phyloP scores from a whole-genome alignment of 2,329 filamentous ascomycete genomes.

The Nannizziopsis arthrosporioides region DNA sequence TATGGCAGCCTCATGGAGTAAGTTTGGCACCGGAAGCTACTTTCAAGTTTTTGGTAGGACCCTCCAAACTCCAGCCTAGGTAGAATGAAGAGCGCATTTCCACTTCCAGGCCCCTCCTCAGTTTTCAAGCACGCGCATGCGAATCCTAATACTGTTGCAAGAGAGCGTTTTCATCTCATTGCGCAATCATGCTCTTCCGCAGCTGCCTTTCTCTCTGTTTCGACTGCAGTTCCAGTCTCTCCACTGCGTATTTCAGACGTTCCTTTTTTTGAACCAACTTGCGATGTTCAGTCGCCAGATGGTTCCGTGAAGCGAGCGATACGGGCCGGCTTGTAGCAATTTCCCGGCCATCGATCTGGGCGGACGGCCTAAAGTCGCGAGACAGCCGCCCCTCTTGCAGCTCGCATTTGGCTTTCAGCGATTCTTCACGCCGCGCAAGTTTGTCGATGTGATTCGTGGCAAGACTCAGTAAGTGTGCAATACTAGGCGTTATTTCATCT shows the following conservation, averaged over 20 bases:
- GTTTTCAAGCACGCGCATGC: not conserved
- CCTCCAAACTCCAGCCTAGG: too few species aligned
- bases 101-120: too few species aligned
- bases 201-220: constrained; percentile 61
- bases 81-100: too few species aligned
- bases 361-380: constrained; percentile 28
- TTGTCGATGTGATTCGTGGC: constrained; percentile 76
- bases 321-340: constrained; percentile 15
- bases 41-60: too few species aligned
- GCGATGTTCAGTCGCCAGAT: constrained; percentile 49
- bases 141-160: not conserved
- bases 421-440: constrained; percentile 69
- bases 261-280: constrained; percentile 72
- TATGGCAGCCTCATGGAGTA: too few species aligned
- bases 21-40: too few species aligned
- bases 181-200: constrained; percentile 58
- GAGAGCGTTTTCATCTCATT: constrained; percentile 17
- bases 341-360: constrained; percentile 14
- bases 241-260: constrained; percentile 73
- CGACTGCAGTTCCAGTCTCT: constrained; percentile 75
- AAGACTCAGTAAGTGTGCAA: constrained; percentile 63
- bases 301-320: constrained; percentile 16
- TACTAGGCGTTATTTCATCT: constrained; percentile 81
- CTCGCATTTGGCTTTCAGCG: constrained; percentile 69
- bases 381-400: constrained; percentile 63